Base-by-base conservation (phyloP, 192 early-diverging fungal genomes). In the Chytriomyces hyalinus region DNA sequence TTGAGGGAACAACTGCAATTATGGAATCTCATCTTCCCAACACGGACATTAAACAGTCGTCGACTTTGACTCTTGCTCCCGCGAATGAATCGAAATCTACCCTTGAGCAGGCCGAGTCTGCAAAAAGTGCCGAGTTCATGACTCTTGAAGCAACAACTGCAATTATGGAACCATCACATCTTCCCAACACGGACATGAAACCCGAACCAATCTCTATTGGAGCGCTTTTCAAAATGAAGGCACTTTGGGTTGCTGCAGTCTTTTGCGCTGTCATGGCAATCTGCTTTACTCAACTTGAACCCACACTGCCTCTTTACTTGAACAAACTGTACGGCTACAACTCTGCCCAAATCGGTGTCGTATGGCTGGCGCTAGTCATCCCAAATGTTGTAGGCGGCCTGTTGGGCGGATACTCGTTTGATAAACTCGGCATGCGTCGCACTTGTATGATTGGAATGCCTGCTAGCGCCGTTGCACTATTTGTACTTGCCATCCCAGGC, bases 291-390 rank as follows among this genome's bases (percentile, higher is more conserved):
- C 62, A 61, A 49, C 48, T 80, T 10, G 79, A 80, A 59, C 73
- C 73, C 1, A 80, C 79, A 26, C 61, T 80, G 11, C 79, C 79
- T 6, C 73, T 80, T 36, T 47, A 70, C 48, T 46, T 80, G 13
- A 24, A 50, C n/a, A 45, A 9, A 5, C 46, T 62, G 3, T 80
- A 67, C 49, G 73, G 73, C 28, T 76, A 65, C 69, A 57, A 76
- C 26, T 46, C 65, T 15, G 26, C 9, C 2, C 64, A 80, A 59
- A 70, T 76, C 28, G 80, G 80, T 15, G 8, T 53, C 9, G 44
- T 46, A 13, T 80, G 53, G 26, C 64, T 80, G 3, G 64, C 80
- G 3, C 62, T 80, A 7, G 64, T 80, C 46, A 7, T 77, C 17
- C 80, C 73, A 10, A 72, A 64, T 44, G 36, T 77, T 7, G 22